These are phyloP conservation scores for Viridothelium virens DNA, from an alignment of 495 filamentous ascomycete genomes.

Conservation along the genomic window DNA sequence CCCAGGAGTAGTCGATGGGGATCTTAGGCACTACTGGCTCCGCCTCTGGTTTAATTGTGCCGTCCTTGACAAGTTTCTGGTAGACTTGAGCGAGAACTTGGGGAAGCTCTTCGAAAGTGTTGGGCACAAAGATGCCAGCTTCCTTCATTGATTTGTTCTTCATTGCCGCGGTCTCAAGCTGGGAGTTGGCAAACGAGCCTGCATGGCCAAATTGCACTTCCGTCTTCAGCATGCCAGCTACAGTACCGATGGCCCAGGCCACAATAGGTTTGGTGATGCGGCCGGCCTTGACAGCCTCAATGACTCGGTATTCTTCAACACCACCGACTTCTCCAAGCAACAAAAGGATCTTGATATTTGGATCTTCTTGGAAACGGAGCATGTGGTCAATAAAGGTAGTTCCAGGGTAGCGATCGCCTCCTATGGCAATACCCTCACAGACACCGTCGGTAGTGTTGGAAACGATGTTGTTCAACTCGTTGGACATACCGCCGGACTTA, in stretches of 20 bases:
- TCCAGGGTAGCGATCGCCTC: constrained; percentile 96
- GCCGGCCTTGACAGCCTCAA: constrained; percentile 92
- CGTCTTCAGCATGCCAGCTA: constrained; percentile 99
- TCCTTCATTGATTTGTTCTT: constrained; percentile 98
- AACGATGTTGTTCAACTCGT: constrained; percentile 99
- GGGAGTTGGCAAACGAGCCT: constrained; percentile 96
- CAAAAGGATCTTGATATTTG: constrained; percentile 92
- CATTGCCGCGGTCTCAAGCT: constrained; percentile 88
- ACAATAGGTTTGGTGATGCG: constrained; percentile 96
- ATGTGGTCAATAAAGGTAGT: constrained; percentile 99
- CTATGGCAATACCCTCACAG: constrained; percentile 97
- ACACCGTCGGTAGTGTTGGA: constrained; percentile 92
- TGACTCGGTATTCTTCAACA: constrained; percentile 99
- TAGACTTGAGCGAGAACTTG: constrained; percentile 67
- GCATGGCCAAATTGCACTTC: constrained; percentile 99
- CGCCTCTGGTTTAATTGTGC: constrained; percentile 71
- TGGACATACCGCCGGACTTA: constrained; percentile 99
- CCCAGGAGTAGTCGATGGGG: constrained; percentile 99
- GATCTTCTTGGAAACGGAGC: constrained; percentile 87
- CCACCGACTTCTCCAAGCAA: constrained; percentile 97
- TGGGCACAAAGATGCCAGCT: constrained; percentile 86
- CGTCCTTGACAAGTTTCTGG: constrained; percentile 71
- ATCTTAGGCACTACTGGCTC: constrained; percentile 97
- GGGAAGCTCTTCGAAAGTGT: constrained; percentile 96
- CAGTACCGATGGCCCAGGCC: constrained; percentile 98